Conservation (phyloP, 1,284 basidiomycete genomes). For the Ganoderma lingzhi region DNA sequence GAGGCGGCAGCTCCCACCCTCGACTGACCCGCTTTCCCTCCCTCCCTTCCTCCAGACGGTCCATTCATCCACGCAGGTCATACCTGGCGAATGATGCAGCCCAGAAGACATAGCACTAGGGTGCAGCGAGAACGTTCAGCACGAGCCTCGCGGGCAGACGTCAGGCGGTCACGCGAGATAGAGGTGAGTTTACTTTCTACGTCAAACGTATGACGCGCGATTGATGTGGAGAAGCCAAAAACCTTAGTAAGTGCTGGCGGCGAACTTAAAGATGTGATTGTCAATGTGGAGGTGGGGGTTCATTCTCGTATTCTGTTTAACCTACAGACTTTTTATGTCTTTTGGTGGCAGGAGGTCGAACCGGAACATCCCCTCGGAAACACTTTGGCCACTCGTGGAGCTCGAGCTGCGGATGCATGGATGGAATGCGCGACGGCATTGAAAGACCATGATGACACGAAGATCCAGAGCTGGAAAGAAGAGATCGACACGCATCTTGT, state of each 20-base stretch:
- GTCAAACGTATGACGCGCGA: no score
- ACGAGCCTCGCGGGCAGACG: conserved; percentile 1
- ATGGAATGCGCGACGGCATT: conserved; percentile 29
- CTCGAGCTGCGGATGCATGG: conserved; percentile 25
- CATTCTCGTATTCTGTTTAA: background rate
- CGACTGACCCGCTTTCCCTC: background rate
- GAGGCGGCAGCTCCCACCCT: background rate
- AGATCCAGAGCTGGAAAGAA: conserved; percentile 34
- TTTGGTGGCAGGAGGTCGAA: conserved; percentile 3
- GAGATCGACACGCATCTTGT: conserved; percentile 36
- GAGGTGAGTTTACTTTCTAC: conserved; percentile 13
- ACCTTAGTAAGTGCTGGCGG: background rate
- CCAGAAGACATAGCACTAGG: conserved; percentile 9
- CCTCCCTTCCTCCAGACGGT: no score
- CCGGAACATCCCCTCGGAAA: conserved; percentile 9
- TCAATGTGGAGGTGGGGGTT: background rate
- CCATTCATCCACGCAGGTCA: no score
- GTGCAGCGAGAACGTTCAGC: conserved; percentile 8
- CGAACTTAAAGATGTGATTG: conserved; percentile 6
- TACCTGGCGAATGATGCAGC: background rate
- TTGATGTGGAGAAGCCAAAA: background rate
- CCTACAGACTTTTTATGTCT: background rate
- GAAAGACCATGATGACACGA: conserved; percentile 32
- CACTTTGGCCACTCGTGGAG: background rate
- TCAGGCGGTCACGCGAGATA: conserved; percentile 13